Base-by-base conservation (phyloP, 176 grass and related monocot species). In the Aechmea fasciata region DNA sequence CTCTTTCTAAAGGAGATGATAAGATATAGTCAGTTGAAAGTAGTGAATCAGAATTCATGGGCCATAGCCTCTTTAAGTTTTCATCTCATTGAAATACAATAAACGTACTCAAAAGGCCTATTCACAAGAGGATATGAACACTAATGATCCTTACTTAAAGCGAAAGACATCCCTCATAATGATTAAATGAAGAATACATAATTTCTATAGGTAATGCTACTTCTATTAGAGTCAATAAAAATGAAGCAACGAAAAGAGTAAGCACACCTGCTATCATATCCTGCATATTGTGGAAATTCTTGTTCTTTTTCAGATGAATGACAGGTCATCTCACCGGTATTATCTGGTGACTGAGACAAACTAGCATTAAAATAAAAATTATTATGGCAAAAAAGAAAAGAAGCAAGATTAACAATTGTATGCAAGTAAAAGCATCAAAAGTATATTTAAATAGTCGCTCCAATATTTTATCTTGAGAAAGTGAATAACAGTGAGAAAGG, bases 271-370 rank as follows among this genome's bases (percentile, higher is more conserved):
- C 23, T 80, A 50, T 28, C 70, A 75, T 73, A 65, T 24, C 64
- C 84, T 47, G 52, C 55, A 77, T 67, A 78, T 41, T 41, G 33
- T 14, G 69, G 33, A 66, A 77, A 84, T 11, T 52, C 63, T 25
- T 83, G 62, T 29, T 85, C 57, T 65, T 67, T 81, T 71, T 79
- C 82, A 69, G 55, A 85, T 28, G 70, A 48, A 83, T 59, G 69
- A 49, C 66, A 64, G 65, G 74, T 17, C 51, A 74, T 73, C 26
- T 65, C 63, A 47, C 76, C 54, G n/a, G 48, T 67, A 48, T 68
- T 74, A 71, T 82, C 84, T 70, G 67, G 52, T 11, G 79, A 72
- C 91, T 96, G 85, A 79, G 62, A 64, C 52, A 74, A 80, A 83
- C 54, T 71, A 65, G 67, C 62, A 28, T 72, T 61, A 85, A 24